Conservation (phyloP, 2,329 filamentous ascomycete genomes). For the Colletotrichum sp. region DNA sequence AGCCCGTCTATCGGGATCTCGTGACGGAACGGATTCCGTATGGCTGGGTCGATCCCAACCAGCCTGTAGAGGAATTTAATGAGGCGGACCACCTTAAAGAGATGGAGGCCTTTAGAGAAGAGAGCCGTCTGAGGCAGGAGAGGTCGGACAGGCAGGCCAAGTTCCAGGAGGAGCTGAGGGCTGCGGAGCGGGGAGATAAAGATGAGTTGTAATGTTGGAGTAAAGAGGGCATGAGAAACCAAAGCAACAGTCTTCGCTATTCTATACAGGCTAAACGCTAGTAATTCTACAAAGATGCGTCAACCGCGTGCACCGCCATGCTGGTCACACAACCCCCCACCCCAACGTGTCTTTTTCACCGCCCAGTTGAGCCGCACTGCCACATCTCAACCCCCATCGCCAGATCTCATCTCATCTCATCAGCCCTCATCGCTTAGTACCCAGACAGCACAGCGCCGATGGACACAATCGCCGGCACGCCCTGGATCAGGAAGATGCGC, state of each 20-base stretch:
- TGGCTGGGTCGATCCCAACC: slow-evolving; percentile 10
- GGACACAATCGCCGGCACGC: slow-evolving; percentile 36
- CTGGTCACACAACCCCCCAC: background rate
- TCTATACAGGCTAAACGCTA: background rate
- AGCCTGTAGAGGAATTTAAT: background rate
- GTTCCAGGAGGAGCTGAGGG: slow-evolving; percentile 4
- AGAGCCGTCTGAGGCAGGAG: background rate
- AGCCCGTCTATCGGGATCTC: slow-evolving; percentile 16
- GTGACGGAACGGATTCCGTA: slow-evolving; percentile 13
- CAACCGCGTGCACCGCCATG: background rate
- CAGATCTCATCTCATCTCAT: too few relatives aligned
- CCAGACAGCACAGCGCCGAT: slow-evolving; percentile 32
- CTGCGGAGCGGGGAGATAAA: slow-evolving; percentile 9
- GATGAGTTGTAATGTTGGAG: background rate
- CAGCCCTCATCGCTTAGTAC: background rate
- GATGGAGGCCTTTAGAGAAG: slow-evolving; percentile 14
- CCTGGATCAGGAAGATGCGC: slow-evolving; percentile 50
- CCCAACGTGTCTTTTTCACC: background rate
- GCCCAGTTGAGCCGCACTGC: background rate
- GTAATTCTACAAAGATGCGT: background rate
- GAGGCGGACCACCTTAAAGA: slow-evolving; percentile 4
- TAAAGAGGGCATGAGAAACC: background rate
- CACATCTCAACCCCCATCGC: background rate
- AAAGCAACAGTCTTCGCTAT: background rate
- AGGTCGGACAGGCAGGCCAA: slow-evolving; percentile 2